Conservation (phyloP, 73 alveolate species). For the Paramecium pentaurelia region DNA sequence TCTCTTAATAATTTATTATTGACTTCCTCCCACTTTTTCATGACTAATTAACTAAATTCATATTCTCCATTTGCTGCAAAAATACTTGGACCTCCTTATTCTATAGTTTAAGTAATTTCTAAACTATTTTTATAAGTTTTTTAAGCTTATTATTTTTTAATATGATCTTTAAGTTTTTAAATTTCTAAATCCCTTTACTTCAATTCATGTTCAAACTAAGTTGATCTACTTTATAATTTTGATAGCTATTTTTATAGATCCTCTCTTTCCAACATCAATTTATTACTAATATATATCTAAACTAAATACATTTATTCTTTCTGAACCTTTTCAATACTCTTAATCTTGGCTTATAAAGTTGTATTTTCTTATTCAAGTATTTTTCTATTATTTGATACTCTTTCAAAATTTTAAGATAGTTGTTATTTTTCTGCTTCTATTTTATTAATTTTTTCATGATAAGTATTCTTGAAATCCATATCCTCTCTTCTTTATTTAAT, state of each 20-base stretch:
- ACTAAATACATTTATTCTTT: neutral
- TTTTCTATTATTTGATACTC: neutral
- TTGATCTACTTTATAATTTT: neutral
- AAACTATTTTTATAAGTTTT: neutral
- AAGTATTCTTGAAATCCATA: neutral
- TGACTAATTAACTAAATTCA: conserved; percentile 3
- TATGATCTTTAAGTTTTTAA: neutral
- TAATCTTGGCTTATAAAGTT: neutral
- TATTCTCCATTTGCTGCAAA: conserved; percentile 36
- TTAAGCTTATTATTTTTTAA: neutral
- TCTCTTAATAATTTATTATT: neutral
- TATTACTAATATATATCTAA: neutral
- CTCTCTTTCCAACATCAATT: neutral
- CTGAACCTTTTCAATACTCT: neutral
- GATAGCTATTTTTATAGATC: neutral
- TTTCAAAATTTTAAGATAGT: neutral
- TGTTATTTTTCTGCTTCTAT: neutral
- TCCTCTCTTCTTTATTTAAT: neutral
- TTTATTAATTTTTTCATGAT: neutral
- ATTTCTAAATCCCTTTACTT: conserved; percentile 18
- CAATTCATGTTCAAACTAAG: conserved; percentile 27
- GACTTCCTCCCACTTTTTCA: conserved; percentile 30
- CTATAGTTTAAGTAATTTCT: neutral
- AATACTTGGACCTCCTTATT: neutral
- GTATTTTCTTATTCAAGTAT: neutral